These are phyloP conservation scores for Panicum miliaceum DNA, from an alignment of 176 grass and related monocot genomes.

Conservation along the genomic window DNA sequence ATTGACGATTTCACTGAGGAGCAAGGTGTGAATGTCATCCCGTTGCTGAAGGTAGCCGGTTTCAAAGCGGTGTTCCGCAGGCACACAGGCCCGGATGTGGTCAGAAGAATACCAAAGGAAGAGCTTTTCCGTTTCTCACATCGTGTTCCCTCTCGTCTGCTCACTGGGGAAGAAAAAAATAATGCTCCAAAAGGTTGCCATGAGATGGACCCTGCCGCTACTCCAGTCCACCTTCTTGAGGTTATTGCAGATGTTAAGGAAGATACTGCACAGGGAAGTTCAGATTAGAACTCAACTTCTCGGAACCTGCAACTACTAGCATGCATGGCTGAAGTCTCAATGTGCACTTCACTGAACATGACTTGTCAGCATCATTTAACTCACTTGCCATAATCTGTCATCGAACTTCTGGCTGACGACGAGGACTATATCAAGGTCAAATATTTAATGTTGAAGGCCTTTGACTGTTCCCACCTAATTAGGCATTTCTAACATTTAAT, in stretches of 20 bases:
- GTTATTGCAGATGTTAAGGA: slow-evolving; percentile 67
- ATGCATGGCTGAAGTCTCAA: slow-evolving; percentile 1
- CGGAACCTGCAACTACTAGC: slow-evolving; percentile 5
- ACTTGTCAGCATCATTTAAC: slow-evolving; percentile 24
- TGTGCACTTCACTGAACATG: not conserved
- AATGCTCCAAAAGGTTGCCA: slow-evolving; percentile 73
- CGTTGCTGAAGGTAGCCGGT: slow-evolving; percentile 69
- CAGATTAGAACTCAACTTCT: slow-evolving; percentile 33
- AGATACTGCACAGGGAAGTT: slow-evolving; percentile 29
- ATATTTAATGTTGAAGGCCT: slow-evolving; percentile 14
- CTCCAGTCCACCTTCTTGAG: slow-evolving; percentile 67
- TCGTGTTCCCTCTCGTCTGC: slow-evolving; percentile 65
- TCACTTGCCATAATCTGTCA: slow-evolving; percentile 13
- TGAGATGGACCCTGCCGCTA: slow-evolving; percentile 75
- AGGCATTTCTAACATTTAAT: slow-evolving; percentile 47
- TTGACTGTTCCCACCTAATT: slow-evolving; percentile 27
- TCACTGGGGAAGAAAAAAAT: slow-evolving; percentile 68
- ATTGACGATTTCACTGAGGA: slow-evolving; percentile 54
- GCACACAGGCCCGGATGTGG: slow-evolving; percentile 41
- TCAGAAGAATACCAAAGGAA: slow-evolving; percentile 61
- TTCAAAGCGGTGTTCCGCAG: slow-evolving; percentile 70
- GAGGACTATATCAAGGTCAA: slow-evolving; percentile 36
- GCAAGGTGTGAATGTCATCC: slow-evolving; percentile 53
- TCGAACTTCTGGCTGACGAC: slow-evolving; percentile 38
- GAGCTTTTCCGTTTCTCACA: slow-evolving; percentile 87